phyloP scores from a whole-genome alignment of 371 early-diverging fungal species.

The Chytridium lagenaria region DNA sequence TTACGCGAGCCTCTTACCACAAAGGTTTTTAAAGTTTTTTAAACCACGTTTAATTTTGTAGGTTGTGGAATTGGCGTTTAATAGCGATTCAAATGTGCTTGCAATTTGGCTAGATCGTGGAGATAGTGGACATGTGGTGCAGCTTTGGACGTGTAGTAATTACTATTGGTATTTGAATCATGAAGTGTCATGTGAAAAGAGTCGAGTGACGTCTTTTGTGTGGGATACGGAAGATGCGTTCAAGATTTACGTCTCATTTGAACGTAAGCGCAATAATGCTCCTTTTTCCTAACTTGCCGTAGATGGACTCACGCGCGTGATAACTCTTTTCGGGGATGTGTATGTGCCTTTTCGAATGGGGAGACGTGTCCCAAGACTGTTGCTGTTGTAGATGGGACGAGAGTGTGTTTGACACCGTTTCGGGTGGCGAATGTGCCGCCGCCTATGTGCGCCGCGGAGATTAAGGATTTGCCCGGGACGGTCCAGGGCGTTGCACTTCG shows the following conservation, averaged over 20 bases:
- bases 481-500: conserved; percentile 70
- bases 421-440: conserved; percentile 89
- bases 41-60: conserved; percentile 4
- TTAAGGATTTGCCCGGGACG: conserved; percentile 52
- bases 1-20: conserved; percentile 58
- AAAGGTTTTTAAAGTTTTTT: conserved; percentile 19
- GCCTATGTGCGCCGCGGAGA: conserved; percentile 75
- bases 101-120: conserved; percentile 50
- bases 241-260: conserved; percentile 64
- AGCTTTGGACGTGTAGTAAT: conserved; percentile 92
- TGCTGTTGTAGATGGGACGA: conserved; percentile 79
- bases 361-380: conserved; percentile 70
- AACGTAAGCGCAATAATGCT: conserved; percentile 16
- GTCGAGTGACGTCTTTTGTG: conserved; percentile 52
- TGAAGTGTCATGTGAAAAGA: conserved; percentile 56
- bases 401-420: conserved; percentile 85
- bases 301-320: too few relatives aligned
- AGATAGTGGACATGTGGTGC: conserved; percentile 53
- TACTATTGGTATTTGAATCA: conserved; percentile 97
- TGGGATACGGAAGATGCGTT: conserved; percentile 80
- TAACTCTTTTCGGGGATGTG: conserved; percentile 13
- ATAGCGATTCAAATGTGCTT: conserved; percentile 84
- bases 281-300: not conserved
- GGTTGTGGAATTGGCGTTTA: conserved; percentile 77
- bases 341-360: too few relatives aligned